Base-by-base conservation (phyloP, 2,329 filamentous ascomycete species). In the Neurospora sp. region DNA sequence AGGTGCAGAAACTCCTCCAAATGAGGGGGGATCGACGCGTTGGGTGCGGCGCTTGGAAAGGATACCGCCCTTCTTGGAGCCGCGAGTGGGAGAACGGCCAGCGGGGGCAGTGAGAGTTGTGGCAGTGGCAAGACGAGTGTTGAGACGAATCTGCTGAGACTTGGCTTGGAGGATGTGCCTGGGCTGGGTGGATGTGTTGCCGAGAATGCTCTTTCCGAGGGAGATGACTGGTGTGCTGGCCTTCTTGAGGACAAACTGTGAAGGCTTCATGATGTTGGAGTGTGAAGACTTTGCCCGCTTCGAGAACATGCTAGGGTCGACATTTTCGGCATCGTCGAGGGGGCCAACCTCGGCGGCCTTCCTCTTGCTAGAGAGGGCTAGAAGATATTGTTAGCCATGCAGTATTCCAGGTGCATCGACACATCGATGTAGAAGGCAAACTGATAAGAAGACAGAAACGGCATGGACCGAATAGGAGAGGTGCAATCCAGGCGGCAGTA, bases 11-110 rank as follows among this genome's bases (percentile, higher is more conserved):
- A 80, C 81, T 70, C 81, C 83, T 67, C 81, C 80, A 78, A 89
- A 89, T 15, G 86, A 80, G 1, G 91, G 90, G 0, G 91, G 89
- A 74, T 95, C 91, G 69, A 94, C 83, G 66, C 92, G 91, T 65
- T 86, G 83, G 79, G 85, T 86, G 71, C 88, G 87, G 67, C 91
- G 88, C 77, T 86, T 88, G 67, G 87, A 88, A 57, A 93, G 83
- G 72, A 93, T 87, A 68, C 88, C 87, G 37, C 89, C 83, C 71
- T 89, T 87, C 28, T 62, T 62, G 28, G 84, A 80, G 76, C 80
- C 80, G 67, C 90, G 83, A n/a, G 86, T 91, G 2, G 93, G 92
- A 3, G 92, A 96, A 72, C 93, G 91, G 66, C 93, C 92, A 74
- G 91, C 92, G 52, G 91, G 90, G n/a, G 90, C 88, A 66, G 88